These are phyloP conservation scores for Neofusicoccum sp. DNA, from an alignment of 2,329 filamentous ascomycete species.

Conservation along the genomic window DNA sequence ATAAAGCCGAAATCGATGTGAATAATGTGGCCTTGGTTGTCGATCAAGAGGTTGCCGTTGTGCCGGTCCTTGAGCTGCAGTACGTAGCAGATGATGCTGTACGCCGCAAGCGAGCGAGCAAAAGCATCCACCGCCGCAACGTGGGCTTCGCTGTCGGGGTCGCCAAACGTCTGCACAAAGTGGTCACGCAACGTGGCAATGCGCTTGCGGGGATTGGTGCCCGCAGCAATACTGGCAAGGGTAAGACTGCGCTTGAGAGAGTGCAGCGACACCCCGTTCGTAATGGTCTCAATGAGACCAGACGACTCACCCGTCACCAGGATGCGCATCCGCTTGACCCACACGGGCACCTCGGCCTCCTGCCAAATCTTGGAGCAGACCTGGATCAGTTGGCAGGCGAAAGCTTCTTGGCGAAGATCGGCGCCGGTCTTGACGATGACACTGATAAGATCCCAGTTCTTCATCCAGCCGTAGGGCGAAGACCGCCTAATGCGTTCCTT, in stretches of 20 bases:
- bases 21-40: constrained; percentile 81
- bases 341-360: constrained; percentile 72
- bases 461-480: constrained; percentile 84
- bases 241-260: constrained; percentile 81
- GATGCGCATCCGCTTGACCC: constrained; percentile 86
- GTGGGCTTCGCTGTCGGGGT: constrained; percentile 66
- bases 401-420: constrained; percentile 79
- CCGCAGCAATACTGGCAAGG: constrained; percentile 69
- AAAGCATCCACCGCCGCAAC: constrained; percentile 73
- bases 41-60: constrained; percentile 82
- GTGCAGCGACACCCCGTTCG: constrained; percentile 83
- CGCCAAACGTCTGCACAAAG: constrained; percentile 75
- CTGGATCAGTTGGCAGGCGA: constrained; percentile 79
- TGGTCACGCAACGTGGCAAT: constrained; percentile 81
- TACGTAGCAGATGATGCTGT: constrained; percentile 81
- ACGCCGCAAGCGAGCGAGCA: constrained; percentile 76
- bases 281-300: constrained; percentile 83
- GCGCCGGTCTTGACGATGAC: constrained; percentile 86
- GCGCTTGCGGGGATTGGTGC: constrained; percentile 69
- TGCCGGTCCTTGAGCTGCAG: constrained; percentile 83
- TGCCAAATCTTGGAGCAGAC: constrained; percentile 81
- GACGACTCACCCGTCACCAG: constrained; percentile 82
- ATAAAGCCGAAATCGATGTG: constrained; percentile 91
- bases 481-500: constrained; percentile 80
- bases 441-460: constrained; percentile 83